These are phyloP conservation scores for Kwoniella heveanensis DNA, from an alignment of 768 basidiomycete species.

Conservation along the genomic window DNA sequence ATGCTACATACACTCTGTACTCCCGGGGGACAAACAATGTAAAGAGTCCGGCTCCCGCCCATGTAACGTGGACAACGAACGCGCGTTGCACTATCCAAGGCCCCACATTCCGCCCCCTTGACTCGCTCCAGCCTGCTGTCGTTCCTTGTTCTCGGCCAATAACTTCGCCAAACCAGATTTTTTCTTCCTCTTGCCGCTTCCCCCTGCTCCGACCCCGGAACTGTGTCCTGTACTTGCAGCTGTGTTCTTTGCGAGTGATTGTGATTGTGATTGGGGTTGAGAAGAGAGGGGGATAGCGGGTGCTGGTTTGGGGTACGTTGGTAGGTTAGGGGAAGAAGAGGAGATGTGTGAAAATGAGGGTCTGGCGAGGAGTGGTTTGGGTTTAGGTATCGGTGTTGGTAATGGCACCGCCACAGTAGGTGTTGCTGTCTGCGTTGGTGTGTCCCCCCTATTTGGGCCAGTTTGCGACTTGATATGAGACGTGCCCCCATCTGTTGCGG, in stretches of 20 bases:
- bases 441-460: too few relatives aligned
- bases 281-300: slow-evolving; percentile 18
- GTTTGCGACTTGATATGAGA: too few relatives aligned
- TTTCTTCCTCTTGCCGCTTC: slow-evolving; percentile 37
- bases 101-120: slow-evolving; percentile 34
- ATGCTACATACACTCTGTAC: too few relatives aligned
- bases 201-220: slow-evolving; percentile 6
- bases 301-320: slow-evolving; percentile 29
- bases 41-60: too few relatives aligned
- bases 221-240: not conserved
- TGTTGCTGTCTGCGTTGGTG: not conserved
- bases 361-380: slow-evolving; percentile 2
- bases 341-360: slow-evolving; percentile 34
- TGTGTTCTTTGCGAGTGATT: not conserved
- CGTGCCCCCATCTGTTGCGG: too few relatives aligned
- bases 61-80: too few relatives aligned
- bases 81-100: slow-evolving; percentile 42
- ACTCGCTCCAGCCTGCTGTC: slow-evolving; percentile 20
- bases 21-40: too few relatives aligned
- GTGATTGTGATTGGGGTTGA: slow-evolving; percentile 1
- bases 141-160: slow-evolving; percentile 45
- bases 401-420: not conserved
- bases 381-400: not conserved
- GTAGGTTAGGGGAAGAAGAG: slow-evolving; percentile 30
- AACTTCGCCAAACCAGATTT: slow-evolving; percentile 46